phyloP scores from a whole-genome alignment of 129 eudicot species.

The Tanacetum coccineum region DNA sequence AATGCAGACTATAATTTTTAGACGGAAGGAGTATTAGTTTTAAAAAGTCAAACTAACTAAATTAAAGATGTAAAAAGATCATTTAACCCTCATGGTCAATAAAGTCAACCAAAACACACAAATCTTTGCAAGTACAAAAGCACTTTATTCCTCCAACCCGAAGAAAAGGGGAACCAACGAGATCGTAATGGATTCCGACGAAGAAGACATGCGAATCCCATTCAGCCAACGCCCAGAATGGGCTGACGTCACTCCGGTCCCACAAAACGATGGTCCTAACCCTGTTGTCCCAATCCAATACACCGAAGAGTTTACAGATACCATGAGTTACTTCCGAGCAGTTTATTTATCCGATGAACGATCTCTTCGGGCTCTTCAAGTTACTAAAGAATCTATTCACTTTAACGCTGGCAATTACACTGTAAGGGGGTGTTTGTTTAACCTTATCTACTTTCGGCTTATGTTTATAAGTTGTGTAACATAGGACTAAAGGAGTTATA shows the following conservation, averaged over 20 bases:
- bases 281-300: constrained; percentile 89
- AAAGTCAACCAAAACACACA: no score
- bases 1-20: no score
- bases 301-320: constrained; percentile 62
- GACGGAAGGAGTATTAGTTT: no score
- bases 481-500: no score
- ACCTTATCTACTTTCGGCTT: no score
- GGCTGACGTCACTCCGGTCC: constrained; percentile 79
- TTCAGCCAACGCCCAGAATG: constrained; percentile 69
- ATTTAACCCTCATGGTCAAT: no score
- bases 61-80: no score
- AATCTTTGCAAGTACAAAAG: not conserved
- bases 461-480: no score
- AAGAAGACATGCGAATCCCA: constrained; percentile 36
- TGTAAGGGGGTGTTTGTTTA: constrained; percentile 26
- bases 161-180: not conserved
- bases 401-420: constrained; percentile 91
- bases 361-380: constrained; percentile 62
- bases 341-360: constrained; percentile 82
- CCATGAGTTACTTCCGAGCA: constrained; percentile 89
- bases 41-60: no score
- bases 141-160: not conserved
- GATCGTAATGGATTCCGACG: constrained; percentile 36
- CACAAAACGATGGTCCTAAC: constrained; percentile 87
- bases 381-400: constrained; percentile 62